Evolutionary conservation across 352 stramenopile species (phyloP).

Genomic region (Phytophthora rubi): DNA sequence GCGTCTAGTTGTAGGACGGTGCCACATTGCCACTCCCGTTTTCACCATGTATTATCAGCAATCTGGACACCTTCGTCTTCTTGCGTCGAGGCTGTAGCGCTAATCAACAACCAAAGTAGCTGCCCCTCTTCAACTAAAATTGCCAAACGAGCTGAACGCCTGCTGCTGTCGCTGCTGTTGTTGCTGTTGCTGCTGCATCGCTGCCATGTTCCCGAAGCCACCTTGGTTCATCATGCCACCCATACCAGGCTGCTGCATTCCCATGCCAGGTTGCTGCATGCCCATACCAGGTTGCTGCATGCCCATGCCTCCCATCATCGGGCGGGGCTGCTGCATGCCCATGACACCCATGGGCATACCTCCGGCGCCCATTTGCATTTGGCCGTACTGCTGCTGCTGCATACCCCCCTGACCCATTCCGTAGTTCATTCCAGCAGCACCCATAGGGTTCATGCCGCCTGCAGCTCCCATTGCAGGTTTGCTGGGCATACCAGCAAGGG

Average conservation of each 20-base stretch:
- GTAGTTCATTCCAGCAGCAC: slow-evolving; percentile 54
- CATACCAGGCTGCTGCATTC: slow-evolving; percentile 49
- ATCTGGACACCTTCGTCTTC: slow-evolving; percentile 12
- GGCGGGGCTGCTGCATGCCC: slow-evolving; percentile 41
- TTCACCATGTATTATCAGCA: slow-evolving; percentile 35
- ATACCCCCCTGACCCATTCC: slow-evolving; percentile 36
- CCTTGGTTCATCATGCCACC: slow-evolving; percentile 73
- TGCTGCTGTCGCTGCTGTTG: slow-evolving; percentile 65
- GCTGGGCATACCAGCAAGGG: slow-evolving; percentile 77
- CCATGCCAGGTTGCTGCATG: slow-evolving; percentile 47
- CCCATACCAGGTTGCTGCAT: slow-evolving; percentile 49
- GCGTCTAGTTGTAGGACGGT: slow-evolving; percentile 30
- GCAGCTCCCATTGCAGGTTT: slow-evolving; percentile 60
- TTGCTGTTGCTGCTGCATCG: slow-evolving; percentile 56
- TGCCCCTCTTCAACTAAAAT: slow-evolving; percentile 38
- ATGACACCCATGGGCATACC: slow-evolving; percentile 58
- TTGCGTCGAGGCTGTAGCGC: slow-evolving; percentile 18
- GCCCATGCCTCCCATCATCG: slow-evolving; percentile 53
- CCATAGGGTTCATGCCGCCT: slow-evolving; percentile 61
- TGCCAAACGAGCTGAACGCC: slow-evolving; percentile 65
- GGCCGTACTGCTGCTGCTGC: slow-evolving; percentile 43
- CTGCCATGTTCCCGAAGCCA: slow-evolving; percentile 48
- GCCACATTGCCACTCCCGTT: slow-evolving; percentile 21
- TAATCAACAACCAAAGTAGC: slow-evolving; percentile 15
- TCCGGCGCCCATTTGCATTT: slow-evolving; percentile 48